These are phyloP conservation scores for Aspergillus ruber DNA, from an alignment of 2,329 filamentous ascomycete species.

Conservation along the genomic window DNA sequence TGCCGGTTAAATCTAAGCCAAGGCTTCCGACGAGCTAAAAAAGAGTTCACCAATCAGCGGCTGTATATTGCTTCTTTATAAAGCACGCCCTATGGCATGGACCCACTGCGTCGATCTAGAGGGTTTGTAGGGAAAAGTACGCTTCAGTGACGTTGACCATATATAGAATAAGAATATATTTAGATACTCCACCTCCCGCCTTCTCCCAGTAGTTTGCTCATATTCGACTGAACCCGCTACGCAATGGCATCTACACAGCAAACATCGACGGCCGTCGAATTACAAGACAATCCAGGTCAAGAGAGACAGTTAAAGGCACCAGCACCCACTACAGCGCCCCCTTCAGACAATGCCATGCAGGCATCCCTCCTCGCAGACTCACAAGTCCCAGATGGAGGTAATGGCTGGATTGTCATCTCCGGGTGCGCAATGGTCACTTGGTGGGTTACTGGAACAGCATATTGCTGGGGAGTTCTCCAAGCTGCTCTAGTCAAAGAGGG, in stretches of 20 bases:
- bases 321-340: background rate
- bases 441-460: constrained; percentile 52
- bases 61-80: background rate
- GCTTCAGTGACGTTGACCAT: background rate
- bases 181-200: too few species aligned
- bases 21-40: background rate
- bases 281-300: background rate
- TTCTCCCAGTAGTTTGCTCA: too few species aligned
- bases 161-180: too few species aligned
- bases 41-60: background rate
- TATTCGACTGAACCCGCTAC: background rate
- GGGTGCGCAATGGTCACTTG: constrained; percentile 48
- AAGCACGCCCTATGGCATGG: background rate
- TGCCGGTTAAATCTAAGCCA: too few species aligned
- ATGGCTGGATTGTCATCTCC: constrained; percentile 41
- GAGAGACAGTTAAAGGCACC: background rate
- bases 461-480: constrained; percentile 58
- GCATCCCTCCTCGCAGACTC: constrained; percentile 43
- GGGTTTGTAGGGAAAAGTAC: background rate
- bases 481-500: constrained; percentile 46
- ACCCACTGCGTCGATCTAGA: background rate
- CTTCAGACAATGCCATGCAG: constrained; percentile 31
- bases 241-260: background rate
- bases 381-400: constrained; percentile 26
- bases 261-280: background rate